phyloP scores from a whole-genome alignment of 1,284 basidiomycete species.

The Leccinum griseonigrum region DNA sequence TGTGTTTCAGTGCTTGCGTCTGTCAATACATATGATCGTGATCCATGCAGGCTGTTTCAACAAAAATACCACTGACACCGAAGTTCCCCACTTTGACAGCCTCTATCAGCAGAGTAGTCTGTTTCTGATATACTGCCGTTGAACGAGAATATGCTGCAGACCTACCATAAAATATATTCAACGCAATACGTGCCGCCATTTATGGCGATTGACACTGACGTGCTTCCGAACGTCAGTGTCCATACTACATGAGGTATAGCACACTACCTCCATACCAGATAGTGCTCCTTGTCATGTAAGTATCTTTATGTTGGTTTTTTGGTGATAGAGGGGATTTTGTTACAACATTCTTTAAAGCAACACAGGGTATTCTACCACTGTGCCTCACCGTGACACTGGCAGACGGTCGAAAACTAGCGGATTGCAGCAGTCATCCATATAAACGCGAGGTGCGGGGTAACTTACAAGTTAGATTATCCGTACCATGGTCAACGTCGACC shows the following conservation, averaged over 20 bases:
- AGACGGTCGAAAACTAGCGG: background rate
- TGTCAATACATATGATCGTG: conserved; percentile 36
- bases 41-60: conserved; percentile 48
- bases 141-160: conserved; percentile 2
- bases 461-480: background rate
- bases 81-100: conserved; percentile 40
- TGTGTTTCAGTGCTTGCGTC: background rate
- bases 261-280: background rate
- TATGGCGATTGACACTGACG: conserved; percentile 40
- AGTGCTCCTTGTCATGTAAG: background rate
- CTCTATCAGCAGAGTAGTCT: conserved; percentile 42
- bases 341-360: background rate
- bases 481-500: background rate
- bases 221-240: background rate
- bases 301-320: background rate
- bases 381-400: background rate
- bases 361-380: background rate
- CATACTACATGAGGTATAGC: background rate
- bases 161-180: conserved; percentile 50
- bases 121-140: conserved; percentile 38
- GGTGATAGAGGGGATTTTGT: too few relatives aligned
- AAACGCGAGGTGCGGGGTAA: background rate
- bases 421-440: background rate
- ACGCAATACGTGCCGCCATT: conserved; percentile 50
- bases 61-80: conserved; percentile 46